phyloP scores from a whole-genome alignment of 805 yeast species.

The Maudiozyma turicensis region DNA sequence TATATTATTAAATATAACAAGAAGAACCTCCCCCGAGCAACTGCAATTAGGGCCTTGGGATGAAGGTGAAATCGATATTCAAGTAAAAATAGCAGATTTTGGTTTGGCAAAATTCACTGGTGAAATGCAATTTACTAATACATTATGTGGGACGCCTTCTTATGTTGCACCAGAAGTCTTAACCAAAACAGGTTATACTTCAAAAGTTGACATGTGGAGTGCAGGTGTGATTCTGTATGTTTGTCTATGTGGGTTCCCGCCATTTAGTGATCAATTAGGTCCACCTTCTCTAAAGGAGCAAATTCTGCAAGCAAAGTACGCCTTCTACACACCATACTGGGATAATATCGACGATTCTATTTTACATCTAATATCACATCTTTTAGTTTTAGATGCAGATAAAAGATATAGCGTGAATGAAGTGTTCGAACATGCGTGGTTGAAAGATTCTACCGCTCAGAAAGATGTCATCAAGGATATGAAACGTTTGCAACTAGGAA shows the following conservation, averaged over 20 bases:
- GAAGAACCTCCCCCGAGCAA: conserved; percentile 27
- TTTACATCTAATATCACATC: conserved; percentile 52
- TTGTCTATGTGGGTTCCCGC: conserved; percentile 77
- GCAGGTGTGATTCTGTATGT: conserved; percentile 71
- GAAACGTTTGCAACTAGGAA: conserved; percentile 24
- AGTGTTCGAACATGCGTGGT: conserved; percentile 86
- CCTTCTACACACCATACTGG: conserved; percentile 75
- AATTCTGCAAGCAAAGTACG: conserved; percentile 54
- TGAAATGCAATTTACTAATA: conserved; percentile 62
- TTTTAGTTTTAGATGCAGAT: conserved; percentile 54
- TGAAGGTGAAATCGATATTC: conserved; percentile 46
- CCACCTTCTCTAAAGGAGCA: conserved; percentile 76
- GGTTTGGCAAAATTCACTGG: conserved; percentile 60
- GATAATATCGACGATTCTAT: conserved; percentile 58
- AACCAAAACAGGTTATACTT: conserved; percentile 48
- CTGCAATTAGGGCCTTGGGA: conserved; percentile 35
- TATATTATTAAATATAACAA: conserved; percentile 43
- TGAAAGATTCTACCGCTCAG: conserved; percentile 20
- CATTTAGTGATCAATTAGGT: conserved; percentile 71
- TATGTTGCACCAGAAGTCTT: conserved; percentile 77
- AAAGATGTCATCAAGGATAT: conserved; percentile 10
- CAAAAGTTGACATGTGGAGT: conserved; percentile 75
- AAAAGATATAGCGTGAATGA: conserved; percentile 76
- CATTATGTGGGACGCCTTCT: conserved; percentile 80
- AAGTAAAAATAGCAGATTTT: conserved; percentile 74